Conservation (phyloP, 345 rosid species). For the Rhodamnia argentea region DNA sequence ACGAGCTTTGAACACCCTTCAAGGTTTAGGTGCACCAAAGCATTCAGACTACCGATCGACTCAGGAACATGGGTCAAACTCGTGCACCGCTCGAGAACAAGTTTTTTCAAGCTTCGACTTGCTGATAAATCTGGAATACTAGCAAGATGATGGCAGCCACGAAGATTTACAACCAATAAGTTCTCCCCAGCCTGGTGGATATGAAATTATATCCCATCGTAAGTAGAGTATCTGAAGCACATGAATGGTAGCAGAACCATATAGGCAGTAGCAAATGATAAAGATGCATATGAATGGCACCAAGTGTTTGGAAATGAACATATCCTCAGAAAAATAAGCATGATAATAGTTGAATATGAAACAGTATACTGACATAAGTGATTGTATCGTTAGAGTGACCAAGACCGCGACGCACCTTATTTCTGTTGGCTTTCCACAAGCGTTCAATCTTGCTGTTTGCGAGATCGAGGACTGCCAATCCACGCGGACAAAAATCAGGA, state of each 20-base stretch:
- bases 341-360: neutral
- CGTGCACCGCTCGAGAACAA: conserved; percentile 21
- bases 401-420: conserved; percentile 12
- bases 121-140: conserved; percentile 35
- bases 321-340: neutral
- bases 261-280: neutral
- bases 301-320: neutral
- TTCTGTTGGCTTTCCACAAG: conserved; percentile 16
- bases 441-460: conserved; percentile 35
- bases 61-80: conserved; percentile 19
- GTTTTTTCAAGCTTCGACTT: conserved; percentile 20
- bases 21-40: conserved; percentile 27
- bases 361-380: neutral
- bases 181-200: conserved; percentile 3
- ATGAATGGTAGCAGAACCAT: neutral
- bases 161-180: conserved; percentile 27
- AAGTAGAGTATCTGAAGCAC: neutral
- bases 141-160: conserved; percentile 16
- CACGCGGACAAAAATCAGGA: conserved; percentile 16
- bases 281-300: neutral
- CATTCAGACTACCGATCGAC: conserved; percentile 25
- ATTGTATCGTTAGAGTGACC: neutral
- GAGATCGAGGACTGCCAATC: conserved; percentile 68
- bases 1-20: conserved; percentile 17
- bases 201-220: neutral